Conservation (phyloP, 148 eudicot species). For the Limonium bicolor region DNA sequence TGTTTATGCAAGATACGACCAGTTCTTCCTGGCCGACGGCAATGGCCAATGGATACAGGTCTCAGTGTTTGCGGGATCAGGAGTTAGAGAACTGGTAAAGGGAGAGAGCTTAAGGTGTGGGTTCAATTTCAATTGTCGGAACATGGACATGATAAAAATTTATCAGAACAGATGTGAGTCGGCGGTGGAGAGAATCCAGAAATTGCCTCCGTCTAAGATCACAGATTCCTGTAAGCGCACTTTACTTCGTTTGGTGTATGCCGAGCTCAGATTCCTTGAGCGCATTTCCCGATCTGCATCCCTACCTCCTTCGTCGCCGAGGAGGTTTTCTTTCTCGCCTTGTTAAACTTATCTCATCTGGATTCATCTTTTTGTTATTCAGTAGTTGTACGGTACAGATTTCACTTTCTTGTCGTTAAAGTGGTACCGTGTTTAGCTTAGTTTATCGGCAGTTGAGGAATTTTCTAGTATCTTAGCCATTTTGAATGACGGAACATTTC, state of each 20-base stretch:
- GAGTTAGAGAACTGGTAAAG: no score
- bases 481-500: no score
- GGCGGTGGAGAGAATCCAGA: constrained; percentile 16
- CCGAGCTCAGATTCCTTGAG: constrained; percentile 65
- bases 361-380: not conserved
- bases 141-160: no score
- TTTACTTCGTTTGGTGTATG: constrained; percentile 40
- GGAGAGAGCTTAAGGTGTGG: no score
- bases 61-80: no score
- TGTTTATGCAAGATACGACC: no score
- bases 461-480: no score
- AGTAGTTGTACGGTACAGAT: not conserved
- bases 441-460: no score
- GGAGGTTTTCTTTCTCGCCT: constrained; percentile 24
- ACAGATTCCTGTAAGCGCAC: constrained; percentile 30
- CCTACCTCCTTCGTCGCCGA: constrained; percentile 9
- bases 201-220: constrained; percentile 20
- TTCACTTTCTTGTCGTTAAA: not conserved
- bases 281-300: constrained; percentile 20
- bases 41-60: no score
- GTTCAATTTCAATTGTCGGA: no score
- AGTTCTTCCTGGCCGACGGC: no score
- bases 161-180: constrained; percentile 51
- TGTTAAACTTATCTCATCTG: not conserved
- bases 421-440: no score